phyloP scores from a whole-genome alignment of 2,329 filamentous ascomycete genomes.

The Penicillium sclerotiorum region DNA sequence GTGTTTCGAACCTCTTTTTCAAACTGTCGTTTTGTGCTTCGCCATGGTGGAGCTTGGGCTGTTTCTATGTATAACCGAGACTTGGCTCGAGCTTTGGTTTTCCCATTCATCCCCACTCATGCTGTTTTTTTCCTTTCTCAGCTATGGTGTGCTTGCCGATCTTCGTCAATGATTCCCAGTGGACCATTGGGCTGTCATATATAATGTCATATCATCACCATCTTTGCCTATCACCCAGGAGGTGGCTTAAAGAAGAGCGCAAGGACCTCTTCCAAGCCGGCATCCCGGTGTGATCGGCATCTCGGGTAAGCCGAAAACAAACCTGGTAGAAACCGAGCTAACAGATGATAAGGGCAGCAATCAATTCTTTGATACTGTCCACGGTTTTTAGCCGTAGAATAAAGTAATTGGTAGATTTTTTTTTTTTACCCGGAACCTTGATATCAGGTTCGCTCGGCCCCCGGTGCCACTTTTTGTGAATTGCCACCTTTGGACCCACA shows the following conservation, averaged over 20 bases:
- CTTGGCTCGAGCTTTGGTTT: constrained; percentile 4
- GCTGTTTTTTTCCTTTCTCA: background rate
- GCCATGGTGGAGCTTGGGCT: constrained; percentile 8
- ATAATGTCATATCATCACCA: background rate
- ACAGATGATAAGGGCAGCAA: constrained; percentile 14
- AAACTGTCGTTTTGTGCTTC: background rate
- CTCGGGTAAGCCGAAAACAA: background rate
- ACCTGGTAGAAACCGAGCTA: background rate
- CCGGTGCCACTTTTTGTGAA: constrained; percentile 4
- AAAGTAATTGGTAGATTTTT: background rate
- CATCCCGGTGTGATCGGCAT: constrained; percentile 11
- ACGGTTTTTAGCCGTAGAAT: too few species aligned
- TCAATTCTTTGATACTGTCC: background rate
- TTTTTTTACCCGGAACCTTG: background rate
- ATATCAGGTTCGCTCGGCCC: background rate
- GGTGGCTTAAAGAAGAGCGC: constrained; percentile 14
- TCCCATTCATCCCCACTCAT: background rate
- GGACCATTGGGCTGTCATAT: too few species aligned
- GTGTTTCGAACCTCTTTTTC: constrained; percentile 1
- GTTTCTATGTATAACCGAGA: constrained; percentile 21
- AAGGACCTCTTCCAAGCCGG: background rate
- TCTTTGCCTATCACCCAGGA: background rate
- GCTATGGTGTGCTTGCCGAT: too few species aligned
- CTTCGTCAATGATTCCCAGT: too few species aligned
- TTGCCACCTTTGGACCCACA: constrained; percentile 19